These are phyloP conservation scores for Tagetes erecta DNA, from an alignment of 129 eudicot genomes.

Conservation along the genomic window DNA sequence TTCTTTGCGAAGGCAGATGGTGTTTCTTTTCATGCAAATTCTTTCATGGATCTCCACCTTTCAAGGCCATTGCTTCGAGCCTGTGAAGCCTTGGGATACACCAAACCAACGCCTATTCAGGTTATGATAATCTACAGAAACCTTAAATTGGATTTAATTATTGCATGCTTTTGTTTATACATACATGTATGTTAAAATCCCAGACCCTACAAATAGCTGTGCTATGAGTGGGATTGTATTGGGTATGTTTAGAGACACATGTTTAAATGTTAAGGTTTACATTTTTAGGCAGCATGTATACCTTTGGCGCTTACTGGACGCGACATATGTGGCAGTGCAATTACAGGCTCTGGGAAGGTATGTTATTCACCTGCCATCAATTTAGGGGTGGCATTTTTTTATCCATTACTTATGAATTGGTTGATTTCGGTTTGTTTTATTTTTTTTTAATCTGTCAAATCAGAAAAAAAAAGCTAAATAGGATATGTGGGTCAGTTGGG, in stretches of 20 bases:
- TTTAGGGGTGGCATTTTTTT: neutral
- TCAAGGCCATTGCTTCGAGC: slow-evolving; percentile 95
- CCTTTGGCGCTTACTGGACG: slow-evolving; percentile 91
- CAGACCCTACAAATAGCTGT: too few species aligned
- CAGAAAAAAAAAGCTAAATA: neutral
- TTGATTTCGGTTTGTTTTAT: neutral
- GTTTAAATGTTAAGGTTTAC: slow-evolving; percentile 6
- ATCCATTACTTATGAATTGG: neutral
- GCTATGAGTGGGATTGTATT: too few species aligned
- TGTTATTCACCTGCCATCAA: neutral
- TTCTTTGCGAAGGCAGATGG: slow-evolving; percentile 72
- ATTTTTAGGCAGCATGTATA: slow-evolving; percentile 88
- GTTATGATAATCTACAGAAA: slow-evolving; percentile 34
- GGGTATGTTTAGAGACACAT: too few species aligned
- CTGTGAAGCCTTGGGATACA: slow-evolving; percentile 84
- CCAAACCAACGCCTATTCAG: slow-evolving; percentile 96
- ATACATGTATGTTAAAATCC: too few species aligned
- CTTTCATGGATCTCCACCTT: slow-evolving; percentile 80
- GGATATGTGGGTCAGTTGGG: neutral
- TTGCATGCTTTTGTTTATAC: too few species aligned
- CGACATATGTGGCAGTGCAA: slow-evolving; percentile 94
- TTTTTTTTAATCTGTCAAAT: neutral
- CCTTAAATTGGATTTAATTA: neutral
- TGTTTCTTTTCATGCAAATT: slow-evolving; percentile 72
- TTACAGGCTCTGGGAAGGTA: slow-evolving; percentile 99